These are phyloP conservation scores for Aspergillus steynii DNA, from an alignment of 495 filamentous ascomycete species.

Conservation along the genomic window DNA sequence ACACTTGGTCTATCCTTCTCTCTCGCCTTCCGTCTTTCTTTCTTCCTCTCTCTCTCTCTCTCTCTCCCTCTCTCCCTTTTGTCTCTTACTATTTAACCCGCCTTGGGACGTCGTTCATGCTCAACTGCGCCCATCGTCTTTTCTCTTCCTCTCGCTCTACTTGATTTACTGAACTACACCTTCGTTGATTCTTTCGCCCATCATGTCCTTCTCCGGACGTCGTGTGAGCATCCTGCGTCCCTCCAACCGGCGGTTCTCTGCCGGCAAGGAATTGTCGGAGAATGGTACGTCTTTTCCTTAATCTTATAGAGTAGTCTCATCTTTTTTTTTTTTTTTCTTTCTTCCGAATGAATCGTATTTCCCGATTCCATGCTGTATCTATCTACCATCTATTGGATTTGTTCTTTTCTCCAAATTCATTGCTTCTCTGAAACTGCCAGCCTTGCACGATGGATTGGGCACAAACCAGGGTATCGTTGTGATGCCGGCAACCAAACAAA, in stretches of 20 bases:
- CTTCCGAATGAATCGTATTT: not conserved
- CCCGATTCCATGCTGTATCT: not conserved
- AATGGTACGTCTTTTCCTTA: constrained; percentile 35
- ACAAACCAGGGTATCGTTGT: not conserved
- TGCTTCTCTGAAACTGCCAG: not conserved
- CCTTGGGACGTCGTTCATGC: not conserved
- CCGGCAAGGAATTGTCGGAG: constrained; percentile 41
- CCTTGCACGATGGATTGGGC: not conserved
- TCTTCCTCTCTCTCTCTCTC: not conserved
- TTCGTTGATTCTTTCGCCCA: constrained; percentile 18
- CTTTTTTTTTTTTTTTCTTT: constrained; percentile 12
- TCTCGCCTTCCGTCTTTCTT: not conserved
- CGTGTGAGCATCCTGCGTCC: constrained; percentile 48
- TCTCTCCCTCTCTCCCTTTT: constrained; percentile 1
- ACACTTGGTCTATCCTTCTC: not conserved
- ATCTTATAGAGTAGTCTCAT: not conserved
- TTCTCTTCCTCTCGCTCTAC: constrained; percentile 4
- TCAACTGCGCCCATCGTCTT: not conserved
- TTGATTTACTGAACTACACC: constrained; percentile 4
- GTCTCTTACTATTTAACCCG: not conserved
- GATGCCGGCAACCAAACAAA: not conserved
- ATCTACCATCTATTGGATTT: not conserved
- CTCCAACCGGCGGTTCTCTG: constrained; percentile 39
- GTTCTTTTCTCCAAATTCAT: not conserved
- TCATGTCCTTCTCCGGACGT: constrained; percentile 55